Evolutionary conservation across 495 filamentous ascomycete species (phyloP).

Genomic region (Penicillium paradoxum): DNA sequence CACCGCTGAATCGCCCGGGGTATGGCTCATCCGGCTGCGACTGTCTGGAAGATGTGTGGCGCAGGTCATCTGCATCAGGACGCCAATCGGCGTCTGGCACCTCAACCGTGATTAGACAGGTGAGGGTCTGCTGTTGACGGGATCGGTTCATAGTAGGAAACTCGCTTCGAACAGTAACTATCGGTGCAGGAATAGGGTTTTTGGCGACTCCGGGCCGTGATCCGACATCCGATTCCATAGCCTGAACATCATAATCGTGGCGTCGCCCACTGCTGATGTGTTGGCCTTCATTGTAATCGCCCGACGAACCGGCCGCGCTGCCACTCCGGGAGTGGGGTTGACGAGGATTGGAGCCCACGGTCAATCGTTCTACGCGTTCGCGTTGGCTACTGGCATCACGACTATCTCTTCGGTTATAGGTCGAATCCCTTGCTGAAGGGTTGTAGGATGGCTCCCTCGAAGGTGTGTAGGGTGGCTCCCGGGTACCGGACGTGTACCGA

Average conservation of each 20-base stretch:
- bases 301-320: slow-evolving; percentile 69
- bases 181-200: slow-evolving; percentile 88
- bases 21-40: slow-evolving; percentile 49
- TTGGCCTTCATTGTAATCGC: slow-evolving; percentile 66
- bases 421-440: slow-evolving; percentile 2
- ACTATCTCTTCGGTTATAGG: slow-evolving; percentile 43
- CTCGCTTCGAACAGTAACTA: slow-evolving; percentile 89
- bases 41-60: slow-evolving; percentile 51
- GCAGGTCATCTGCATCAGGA: slow-evolving; percentile 78
- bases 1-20: slow-evolving; percentile 28
- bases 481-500: slow-evolving; percentile 23
- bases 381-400: slow-evolving; percentile 50
- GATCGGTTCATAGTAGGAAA: slow-evolving; percentile 91
- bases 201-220: slow-evolving; percentile 63
- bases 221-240: slow-evolving; percentile 84
- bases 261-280: slow-evolving; percentile 50
- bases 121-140: slow-evolving; percentile 90
- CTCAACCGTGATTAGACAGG: slow-evolving; percentile 91
- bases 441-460: slow-evolving; percentile 1
- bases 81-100: slow-evolving; percentile 91
- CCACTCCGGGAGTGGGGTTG: slow-evolving; percentile 62
- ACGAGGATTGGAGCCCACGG: slow-evolving; percentile 36
- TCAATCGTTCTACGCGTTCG: slow-evolving; percentile 58
- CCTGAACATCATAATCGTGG: slow-evolving; percentile 94
- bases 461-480: background rate